phyloP scores from a whole-genome alignment of 2,329 filamentous ascomycete genomes.

The Hypoxylon sp. region DNA sequence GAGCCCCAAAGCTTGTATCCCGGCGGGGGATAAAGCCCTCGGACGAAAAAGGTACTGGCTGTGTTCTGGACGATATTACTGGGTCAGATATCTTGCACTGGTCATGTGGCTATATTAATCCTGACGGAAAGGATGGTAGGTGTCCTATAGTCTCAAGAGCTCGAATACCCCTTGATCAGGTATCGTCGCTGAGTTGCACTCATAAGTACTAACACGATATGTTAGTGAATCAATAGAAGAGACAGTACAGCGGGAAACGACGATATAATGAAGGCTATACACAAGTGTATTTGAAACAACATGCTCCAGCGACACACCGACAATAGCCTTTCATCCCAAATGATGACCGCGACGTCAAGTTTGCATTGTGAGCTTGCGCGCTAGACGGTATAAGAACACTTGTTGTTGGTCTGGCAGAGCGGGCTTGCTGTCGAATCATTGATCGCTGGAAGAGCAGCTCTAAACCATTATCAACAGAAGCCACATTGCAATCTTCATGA shows the following conservation, averaged over 20 bases:
- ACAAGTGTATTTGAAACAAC: background rate
- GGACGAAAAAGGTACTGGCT: background rate
- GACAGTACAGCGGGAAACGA: background rate
- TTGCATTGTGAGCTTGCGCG: background rate
- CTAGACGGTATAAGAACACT: background rate
- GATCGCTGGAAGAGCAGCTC: background rate
- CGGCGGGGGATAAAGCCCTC: background rate
- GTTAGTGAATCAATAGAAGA: slow-evolving; percentile 26
- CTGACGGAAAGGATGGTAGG: background rate
- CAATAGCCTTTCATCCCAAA: background rate
- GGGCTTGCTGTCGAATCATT: slow-evolving; percentile 3
- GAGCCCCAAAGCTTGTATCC: background rate
- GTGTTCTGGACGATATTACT: background rate
- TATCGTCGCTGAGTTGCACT: background rate
- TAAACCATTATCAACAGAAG: background rate
- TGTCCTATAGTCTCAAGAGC: background rate
- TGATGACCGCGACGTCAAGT: background rate
- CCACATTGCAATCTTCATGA: background rate
- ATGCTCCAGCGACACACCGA: background rate
- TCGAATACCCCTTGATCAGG: background rate
- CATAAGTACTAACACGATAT: slow-evolving; percentile 13
- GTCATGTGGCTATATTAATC: background rate
- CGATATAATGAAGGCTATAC: background rate
- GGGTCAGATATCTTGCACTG: background rate
- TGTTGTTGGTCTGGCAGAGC: background rate